A percentile compares a stretch with the other conserved stretches of the same genome.
These are phyloP conservation scores for Spergularia azorica DNA, from an alignment of 179 eudicot genomes.

Conservation along the genomic window DNA sequence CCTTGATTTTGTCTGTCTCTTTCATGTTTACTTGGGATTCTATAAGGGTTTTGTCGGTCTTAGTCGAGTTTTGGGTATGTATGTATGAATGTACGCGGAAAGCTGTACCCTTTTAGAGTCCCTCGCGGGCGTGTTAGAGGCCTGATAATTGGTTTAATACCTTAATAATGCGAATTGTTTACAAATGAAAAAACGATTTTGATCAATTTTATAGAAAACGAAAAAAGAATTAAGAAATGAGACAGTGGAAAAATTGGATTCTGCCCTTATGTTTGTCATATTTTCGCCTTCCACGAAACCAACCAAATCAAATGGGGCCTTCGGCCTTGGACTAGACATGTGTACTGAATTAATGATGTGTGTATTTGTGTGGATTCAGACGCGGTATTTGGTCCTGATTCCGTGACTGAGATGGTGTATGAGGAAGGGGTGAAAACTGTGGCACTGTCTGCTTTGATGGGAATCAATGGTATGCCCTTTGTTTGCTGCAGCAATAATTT, in stretches of 20 bases:
- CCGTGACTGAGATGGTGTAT: constrained; percentile 66
- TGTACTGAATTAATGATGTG: neutral
- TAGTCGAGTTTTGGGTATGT: neutral
- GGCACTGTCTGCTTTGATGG: constrained; percentile 79
- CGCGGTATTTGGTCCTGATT: constrained; percentile 79
- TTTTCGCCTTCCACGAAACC: neutral
- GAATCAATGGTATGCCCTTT: constrained; percentile 65
- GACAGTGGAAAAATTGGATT: no score
- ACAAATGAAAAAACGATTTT: no score
- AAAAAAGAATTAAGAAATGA: no score
- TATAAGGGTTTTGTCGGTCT: neutral
- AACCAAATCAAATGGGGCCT: no score
- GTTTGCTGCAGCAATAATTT: neutral
- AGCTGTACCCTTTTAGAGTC: no score
- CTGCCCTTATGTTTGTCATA: neutral
- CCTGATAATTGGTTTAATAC: no score
- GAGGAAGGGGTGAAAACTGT: constrained; percentile 80
- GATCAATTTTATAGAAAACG: no score
- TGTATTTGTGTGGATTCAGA: constrained; percentile 46
- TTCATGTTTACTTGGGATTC: neutral
- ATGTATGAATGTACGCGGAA: no score
- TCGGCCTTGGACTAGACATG: no score
- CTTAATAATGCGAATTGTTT: no score
- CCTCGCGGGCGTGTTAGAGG: no score
- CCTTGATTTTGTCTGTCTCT: neutral